phyloP scores from a whole-genome alignment of 257 asterid genomes.

The Petunia axillaris region DNA sequence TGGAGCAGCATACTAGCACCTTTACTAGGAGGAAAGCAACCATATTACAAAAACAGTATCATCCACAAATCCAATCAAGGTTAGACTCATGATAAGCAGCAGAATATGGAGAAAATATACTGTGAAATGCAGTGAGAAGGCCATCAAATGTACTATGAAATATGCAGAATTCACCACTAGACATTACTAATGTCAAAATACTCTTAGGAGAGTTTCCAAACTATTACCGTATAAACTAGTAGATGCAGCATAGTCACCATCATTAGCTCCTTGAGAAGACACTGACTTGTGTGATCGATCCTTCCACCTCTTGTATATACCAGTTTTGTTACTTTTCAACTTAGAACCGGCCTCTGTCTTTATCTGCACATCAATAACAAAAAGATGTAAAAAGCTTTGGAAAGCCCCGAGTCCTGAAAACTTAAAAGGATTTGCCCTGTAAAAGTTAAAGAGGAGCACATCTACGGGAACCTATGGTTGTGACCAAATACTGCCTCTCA shows the following conservation, averaged over 20 bases:
- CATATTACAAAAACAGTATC: not conserved
- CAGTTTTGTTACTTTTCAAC: conserved; percentile 63
- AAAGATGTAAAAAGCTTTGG: conserved; percentile 16
- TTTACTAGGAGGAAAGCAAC: not conserved
- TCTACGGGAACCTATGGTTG: conserved; percentile 3
- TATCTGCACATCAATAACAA: conserved; percentile 50
- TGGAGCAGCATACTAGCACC: conserved; percentile 18
- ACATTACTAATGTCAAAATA: conserved; percentile 12
- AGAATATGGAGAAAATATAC: conserved; percentile 1
- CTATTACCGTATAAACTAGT: conserved; percentile 60
- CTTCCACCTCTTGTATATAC: conserved; percentile 88
- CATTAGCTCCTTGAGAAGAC: conserved; percentile 52
- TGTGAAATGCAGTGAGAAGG: not conserved
- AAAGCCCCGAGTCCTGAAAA: conserved; percentile 20
- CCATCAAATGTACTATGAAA: not conserved
- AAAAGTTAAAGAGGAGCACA: not conserved
- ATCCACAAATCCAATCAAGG: not conserved
- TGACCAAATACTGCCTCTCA: not conserved
- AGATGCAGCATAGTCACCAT: conserved; percentile 50
- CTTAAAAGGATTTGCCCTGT: not conserved
- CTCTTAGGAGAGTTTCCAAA: not conserved
- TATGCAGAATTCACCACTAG: not conserved
- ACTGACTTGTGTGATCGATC: conserved; percentile 67
- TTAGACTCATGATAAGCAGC: not conserved
- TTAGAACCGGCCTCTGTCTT: conserved; percentile 90